A percentile compares a stretch with the other conserved stretches of the same genome.
These are phyloP conservation scores for Metarhizium rileyi DNA, from an alignment of 2,329 filamentous ascomycete species.

Conservation along the genomic window DNA sequence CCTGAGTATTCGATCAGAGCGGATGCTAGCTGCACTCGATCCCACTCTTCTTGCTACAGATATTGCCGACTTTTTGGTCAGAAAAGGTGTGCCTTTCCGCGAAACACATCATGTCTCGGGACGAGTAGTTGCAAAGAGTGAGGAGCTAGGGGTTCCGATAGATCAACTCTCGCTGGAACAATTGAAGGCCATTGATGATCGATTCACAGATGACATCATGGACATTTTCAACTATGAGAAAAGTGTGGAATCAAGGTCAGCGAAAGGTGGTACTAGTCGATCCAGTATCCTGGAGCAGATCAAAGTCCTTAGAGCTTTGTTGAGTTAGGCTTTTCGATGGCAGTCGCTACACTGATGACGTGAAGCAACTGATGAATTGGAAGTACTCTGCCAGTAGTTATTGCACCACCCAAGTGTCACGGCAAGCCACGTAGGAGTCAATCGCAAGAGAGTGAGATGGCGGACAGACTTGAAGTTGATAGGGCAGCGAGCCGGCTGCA, in stretches of 20 bases:
- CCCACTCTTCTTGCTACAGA: conserved; percentile 76
- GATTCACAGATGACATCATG: conserved; percentile 63
- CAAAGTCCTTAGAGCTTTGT: conserved; percentile 33
- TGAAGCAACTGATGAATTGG: too few relatives aligned
- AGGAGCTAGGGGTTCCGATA: conserved; percentile 50
- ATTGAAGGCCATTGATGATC: conserved; percentile 55
- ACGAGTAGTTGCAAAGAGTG: conserved; percentile 36
- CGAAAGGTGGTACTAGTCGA: conserved; percentile 70
- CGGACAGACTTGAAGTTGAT: too few relatives aligned
- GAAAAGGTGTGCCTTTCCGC: conserved; percentile 64
- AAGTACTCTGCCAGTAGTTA: too few relatives aligned
- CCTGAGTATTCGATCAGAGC: conserved; percentile 56
- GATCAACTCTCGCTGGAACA: conserved; percentile 58
- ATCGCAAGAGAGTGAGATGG: too few relatives aligned
- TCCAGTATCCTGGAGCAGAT: conserved; percentile 57
- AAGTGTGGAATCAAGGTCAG: conserved; percentile 69
- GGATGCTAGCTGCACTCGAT: conserved; percentile 70
- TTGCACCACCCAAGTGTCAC: too few relatives aligned
- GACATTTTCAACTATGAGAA: conserved; percentile 71
- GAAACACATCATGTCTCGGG: conserved; percentile 75
- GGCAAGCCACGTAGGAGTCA: too few relatives aligned
- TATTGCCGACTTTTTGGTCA: conserved; percentile 54
- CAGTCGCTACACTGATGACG: too few relatives aligned
- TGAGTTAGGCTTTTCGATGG: too few relatives aligned
- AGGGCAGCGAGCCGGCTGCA: too few relatives aligned